A percentile compares a stretch with the other conserved stretches of the same genome.
Evolutionary conservation across 2,329 filamentous ascomycete species (phyloP).

Genomic region (Xylariaceae sp.): DNA sequence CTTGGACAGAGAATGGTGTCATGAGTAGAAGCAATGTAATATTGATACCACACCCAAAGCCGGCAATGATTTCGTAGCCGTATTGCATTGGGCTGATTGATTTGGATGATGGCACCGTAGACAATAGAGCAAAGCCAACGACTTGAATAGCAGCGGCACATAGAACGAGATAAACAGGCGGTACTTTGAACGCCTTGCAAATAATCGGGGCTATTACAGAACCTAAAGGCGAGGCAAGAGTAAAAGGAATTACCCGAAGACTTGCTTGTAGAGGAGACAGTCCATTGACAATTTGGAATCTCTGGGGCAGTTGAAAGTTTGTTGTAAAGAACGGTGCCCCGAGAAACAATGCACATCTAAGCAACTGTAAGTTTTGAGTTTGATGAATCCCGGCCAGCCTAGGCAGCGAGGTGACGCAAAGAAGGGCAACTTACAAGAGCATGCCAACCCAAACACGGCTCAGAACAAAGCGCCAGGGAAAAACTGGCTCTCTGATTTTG

Average conservation of each 20-base stretch:
- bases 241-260: conserved; percentile 3
- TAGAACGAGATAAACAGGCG: conserved; percentile 2
- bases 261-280: not conserved
- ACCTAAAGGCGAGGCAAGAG: not conserved
- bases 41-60: conserved; percentile 3
- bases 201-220: not conserved
- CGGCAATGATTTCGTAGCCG: conserved; percentile 5
- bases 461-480: conserved; percentile 1
- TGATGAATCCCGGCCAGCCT: not conserved
- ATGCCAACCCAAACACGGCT: conserved; percentile 1
- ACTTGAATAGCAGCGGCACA: not conserved
- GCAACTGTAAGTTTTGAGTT: not conserved
- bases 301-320: not conserved
- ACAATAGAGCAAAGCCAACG: conserved; percentile 4
- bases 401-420: too few species aligned
- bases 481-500: not conserved
- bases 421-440: not conserved
- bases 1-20: conserved; percentile 2
- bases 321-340: conserved; percentile 3
- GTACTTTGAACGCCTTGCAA: not conserved
- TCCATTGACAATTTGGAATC: conserved; percentile 2
- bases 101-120: not conserved
- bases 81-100: not conserved
- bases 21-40: not conserved
- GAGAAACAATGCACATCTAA: not conserved